These are phyloP conservation scores for Lactarius deliciosus DNA, from an alignment of 768 basidiomycete genomes.

Conservation along the genomic window DNA sequence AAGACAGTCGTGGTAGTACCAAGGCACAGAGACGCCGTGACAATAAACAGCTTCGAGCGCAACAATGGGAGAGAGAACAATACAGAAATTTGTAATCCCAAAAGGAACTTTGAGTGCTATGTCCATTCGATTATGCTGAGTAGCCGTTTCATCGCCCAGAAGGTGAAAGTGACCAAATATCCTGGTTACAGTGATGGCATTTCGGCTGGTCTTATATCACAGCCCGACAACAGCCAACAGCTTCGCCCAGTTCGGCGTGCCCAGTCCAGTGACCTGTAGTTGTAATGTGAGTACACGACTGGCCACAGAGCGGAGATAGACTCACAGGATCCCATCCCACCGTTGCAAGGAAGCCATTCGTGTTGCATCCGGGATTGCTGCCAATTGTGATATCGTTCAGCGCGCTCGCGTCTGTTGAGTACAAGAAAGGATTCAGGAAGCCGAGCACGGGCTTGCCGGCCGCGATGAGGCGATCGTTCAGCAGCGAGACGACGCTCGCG, in stretches of 20 bases:
- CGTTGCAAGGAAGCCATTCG: conserved; percentile 25
- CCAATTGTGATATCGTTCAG: conserved; percentile 41
- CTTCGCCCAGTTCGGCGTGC: conserved; percentile 54
- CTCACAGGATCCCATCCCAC: conserved; percentile 27
- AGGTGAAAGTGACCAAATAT: too few relatives aligned
- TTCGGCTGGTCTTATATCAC: background rate
- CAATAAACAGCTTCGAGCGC: too few relatives aligned
- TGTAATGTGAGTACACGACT: background rate
- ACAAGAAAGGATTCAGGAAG: conserved; percentile 37
- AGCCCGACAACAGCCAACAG: conserved; percentile 41
- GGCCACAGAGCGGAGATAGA: background rate
- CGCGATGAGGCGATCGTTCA: conserved; percentile 37
- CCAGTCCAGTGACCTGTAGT: conserved; percentile 50
- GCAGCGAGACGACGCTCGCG: conserved; percentile 37
- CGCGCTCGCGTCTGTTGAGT: conserved; percentile 32
- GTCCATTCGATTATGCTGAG: too few relatives aligned
- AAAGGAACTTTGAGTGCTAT: too few relatives aligned
- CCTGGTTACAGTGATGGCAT: too few relatives aligned
- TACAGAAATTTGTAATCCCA: too few relatives aligned
- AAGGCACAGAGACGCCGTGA: too few relatives aligned
- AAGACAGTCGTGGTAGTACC: too few relatives aligned
- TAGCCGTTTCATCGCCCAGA: too few relatives aligned
- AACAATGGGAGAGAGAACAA: too few relatives aligned
- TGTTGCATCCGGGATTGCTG: conserved; percentile 28
- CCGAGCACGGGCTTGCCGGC: conserved; percentile 36